A percentile compares a stretch with the other conserved stretches of the same genome.
These are phyloP conservation scores for Mytilinidion resinicola DNA, from an alignment of 495 filamentous ascomycete species.

Conservation along the genomic window DNA sequence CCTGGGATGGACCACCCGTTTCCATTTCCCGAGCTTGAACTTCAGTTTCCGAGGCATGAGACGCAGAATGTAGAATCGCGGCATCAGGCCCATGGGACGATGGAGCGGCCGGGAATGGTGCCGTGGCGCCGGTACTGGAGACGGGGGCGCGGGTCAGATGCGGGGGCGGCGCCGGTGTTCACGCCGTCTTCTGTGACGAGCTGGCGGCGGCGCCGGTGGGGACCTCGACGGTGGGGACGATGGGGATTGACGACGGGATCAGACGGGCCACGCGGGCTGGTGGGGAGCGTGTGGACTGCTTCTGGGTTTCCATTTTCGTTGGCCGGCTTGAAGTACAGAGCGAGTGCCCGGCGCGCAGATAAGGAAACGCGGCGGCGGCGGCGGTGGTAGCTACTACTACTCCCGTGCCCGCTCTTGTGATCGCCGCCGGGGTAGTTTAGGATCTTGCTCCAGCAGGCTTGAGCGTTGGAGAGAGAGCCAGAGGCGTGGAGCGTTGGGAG, in stretches of 20 bases:
- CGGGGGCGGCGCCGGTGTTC: too few species aligned
- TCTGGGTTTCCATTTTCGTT: background rate
- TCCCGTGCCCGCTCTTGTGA: background rate
- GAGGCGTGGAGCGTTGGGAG: constrained; percentile 29
- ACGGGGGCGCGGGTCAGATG: background rate
- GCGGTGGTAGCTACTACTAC: background rate
- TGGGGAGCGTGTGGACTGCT: too few species aligned
- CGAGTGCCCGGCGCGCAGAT: background rate
- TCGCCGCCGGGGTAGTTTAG: constrained; percentile 27
- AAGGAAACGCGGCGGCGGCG: background rate
- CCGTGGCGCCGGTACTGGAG: background rate
- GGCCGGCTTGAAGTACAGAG: background rate
- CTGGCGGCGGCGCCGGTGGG: too few species aligned
- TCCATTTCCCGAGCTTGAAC: too few species aligned
- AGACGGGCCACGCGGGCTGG: too few species aligned
- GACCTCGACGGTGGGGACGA: too few species aligned
- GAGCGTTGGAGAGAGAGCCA: constrained; percentile 23
- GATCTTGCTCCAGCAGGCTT: constrained; percentile 23
- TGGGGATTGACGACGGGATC: too few species aligned
- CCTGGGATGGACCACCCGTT: too few species aligned
- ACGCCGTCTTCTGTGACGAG: too few species aligned
- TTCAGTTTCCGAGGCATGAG: too few species aligned
- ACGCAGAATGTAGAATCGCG: background rate
- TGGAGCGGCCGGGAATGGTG: background rate
- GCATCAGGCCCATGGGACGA: background rate